Evolutionary conservation across 202 grass and related monocot species (phyloP).

Genomic region (Schoenoplectus triqueter): DNA sequence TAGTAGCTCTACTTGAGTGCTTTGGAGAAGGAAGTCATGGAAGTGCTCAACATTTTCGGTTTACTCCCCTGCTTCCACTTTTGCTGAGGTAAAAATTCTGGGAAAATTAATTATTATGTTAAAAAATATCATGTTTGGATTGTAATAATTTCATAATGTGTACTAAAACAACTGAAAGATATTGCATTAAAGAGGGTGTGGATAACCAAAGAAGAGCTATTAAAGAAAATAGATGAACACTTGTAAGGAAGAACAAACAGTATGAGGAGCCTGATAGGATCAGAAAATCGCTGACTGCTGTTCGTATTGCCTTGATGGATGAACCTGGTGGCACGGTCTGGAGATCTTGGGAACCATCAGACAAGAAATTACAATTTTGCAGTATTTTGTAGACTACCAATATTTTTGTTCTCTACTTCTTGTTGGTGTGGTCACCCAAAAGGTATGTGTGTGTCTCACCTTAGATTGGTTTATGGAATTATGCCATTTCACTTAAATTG

Average conservation of each 20-base stretch:
- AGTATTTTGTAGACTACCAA: not conserved
- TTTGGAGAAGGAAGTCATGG: constrained; percentile 59
- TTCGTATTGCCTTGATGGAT: constrained; percentile 82
- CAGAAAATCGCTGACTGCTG: constrained; percentile 57
- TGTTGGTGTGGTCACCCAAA: not conserved
- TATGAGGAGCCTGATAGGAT: constrained; percentile 71
- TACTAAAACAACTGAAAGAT: constrained; percentile 74
- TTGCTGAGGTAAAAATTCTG: constrained; percentile 48
- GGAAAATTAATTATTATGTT: not conserved
- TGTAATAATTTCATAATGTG: constrained; percentile 29
- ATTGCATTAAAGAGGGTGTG: constrained; percentile 69
- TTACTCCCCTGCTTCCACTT: constrained; percentile 56
- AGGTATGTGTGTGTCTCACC: not conserved
- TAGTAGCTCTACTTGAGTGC: constrained; percentile 55
- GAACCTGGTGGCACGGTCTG: constrained; percentile 71
- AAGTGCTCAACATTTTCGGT: constrained; percentile 64
- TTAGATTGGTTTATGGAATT: constrained; percentile 5
- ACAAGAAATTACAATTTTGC: constrained; percentile 25
- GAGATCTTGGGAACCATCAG: constrained; percentile 63
- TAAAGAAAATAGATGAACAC: constrained; percentile 59
- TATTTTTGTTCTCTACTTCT: constrained; percentile 1
- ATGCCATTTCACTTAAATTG: not conserved
- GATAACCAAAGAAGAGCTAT: constrained; percentile 53
- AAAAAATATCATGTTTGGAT: not conserved
- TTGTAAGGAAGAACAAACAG: constrained; percentile 79